Evolutionary conservation across 2,329 filamentous ascomycete species (phyloP), one percentile per base, ranked within the genome.

Genomic region (Didymella exigua): DNA sequence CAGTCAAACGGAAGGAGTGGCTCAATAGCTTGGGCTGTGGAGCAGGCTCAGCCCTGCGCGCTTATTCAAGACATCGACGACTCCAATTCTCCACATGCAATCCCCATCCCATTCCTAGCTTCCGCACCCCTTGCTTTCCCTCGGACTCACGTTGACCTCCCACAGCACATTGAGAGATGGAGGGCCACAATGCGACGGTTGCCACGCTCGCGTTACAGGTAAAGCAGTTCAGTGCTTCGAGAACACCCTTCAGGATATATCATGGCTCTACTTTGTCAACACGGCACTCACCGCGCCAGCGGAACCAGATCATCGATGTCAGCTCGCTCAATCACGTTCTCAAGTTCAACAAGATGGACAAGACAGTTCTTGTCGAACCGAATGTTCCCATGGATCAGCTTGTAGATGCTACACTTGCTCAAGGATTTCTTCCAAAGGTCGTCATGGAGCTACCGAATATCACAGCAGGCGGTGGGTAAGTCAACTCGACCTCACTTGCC

Each of bases 371-470:
- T 0, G 86, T 89, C 0, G 86, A 90, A 65, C 86, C 87, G 0
- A 90, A 89, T 60, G 86, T 90, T 3, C 78, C 85, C 0, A 89
- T 90, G 86, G 86, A 88, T 54, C 75, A 76, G 0, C 77, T 90
- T 1, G 81, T 89, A 0, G 79, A 82, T 48, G 83, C 80, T 1
- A 86, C 86, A 0, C 63, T 86, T 41, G 70, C 74, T 4, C 67
- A 84, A 43, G 82, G 82, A 0, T 75, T 89, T 0, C 72, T 90
- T 1, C 86, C 82, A 1, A 82, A 82, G 0, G 86, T 90, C 0
- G 86, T 90, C 4, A 89, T 89, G 84, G 87, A 90, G 63, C 87
- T 90, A 44, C 86, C 86, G 0, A 86, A 86, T 0, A 90, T 89
- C 58, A 90, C 87, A 0, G 83, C 82, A 0, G 87, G 87, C 13